Evolutionary conservation across 2,329 filamentous ascomycete species (phyloP).

Genomic region (Lasiodiplodia theobromae): DNA sequence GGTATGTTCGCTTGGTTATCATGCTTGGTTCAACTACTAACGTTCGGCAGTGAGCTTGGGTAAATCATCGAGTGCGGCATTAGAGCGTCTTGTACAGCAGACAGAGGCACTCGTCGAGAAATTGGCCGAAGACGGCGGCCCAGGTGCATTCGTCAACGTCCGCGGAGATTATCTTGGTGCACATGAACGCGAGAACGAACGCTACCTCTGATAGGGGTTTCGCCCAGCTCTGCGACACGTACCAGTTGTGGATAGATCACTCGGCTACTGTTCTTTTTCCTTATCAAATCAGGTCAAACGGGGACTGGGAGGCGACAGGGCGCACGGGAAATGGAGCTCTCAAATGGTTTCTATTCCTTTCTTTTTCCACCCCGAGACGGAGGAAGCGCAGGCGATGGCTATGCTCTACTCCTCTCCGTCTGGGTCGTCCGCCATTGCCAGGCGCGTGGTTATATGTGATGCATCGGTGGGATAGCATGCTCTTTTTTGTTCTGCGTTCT

Average conservation of each 20-base stretch:
- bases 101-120: slow-evolving; percentile 86
- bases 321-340: neutral
- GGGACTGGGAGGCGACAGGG: slow-evolving; percentile 4
- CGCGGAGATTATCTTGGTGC: slow-evolving; percentile 27
- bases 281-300: slow-evolving; percentile 11
- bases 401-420: neutral
- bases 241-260: slow-evolving; percentile 1
- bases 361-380: neutral
- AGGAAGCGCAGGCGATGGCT: slow-evolving; percentile 1
- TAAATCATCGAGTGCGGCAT: slow-evolving; percentile 83
- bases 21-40: slow-evolving; percentile 36
- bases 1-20: slow-evolving; percentile 57
- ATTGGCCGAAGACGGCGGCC: slow-evolving; percentile 77
- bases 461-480: slow-evolving; percentile 21
- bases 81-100: slow-evolving; percentile 87
- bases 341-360: neutral
- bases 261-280: neutral
- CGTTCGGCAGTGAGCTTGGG: slow-evolving; percentile 76
- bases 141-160: slow-evolving; percentile 83
- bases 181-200: slow-evolving; percentile 26
- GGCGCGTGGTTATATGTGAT: neutral
- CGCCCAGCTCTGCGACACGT: neutral
- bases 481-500: neutral
- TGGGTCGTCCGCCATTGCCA: neutral
- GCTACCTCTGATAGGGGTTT: neutral